Percentiles rank a stretch among this genome's conserved stretches.
These are phyloP conservation scores for Phytophthora ohioensis DNA, from an alignment of 352 stramenopile species.

Conservation along the genomic window DNA sequence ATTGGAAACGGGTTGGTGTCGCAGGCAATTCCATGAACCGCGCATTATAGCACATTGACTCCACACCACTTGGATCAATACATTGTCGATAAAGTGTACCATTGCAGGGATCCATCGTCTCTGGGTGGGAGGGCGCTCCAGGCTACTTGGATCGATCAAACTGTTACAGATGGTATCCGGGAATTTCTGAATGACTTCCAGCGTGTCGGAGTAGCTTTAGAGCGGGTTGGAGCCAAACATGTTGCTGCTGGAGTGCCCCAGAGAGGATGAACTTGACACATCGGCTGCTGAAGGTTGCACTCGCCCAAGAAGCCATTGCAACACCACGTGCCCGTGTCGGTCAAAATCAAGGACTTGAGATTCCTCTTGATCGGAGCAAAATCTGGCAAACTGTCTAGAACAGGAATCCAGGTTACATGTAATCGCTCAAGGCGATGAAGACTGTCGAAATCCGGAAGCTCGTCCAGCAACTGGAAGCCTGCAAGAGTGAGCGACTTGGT, in stretches of 20 bases:
- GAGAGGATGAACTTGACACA: constrained; percentile 31
- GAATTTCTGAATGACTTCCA: constrained; percentile 30
- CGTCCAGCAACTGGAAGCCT: too few species aligned
- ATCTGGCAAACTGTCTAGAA: too few species aligned
- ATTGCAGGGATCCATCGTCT: constrained; percentile 45
- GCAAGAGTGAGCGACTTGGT: too few species aligned
- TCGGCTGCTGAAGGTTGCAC: constrained; percentile 29
- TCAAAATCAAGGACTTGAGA: constrained; percentile 29
- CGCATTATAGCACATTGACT: constrained; percentile 51
- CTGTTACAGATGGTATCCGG: constrained; percentile 33
- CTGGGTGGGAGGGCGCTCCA: constrained; percentile 28
- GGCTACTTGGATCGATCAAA: constrained; percentile 7
- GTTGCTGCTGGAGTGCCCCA: constrained; percentile 34
- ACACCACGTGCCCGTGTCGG: constrained; percentile 30
- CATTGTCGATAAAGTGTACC: constrained; percentile 55
- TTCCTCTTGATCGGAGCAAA: constrained; percentile 21
- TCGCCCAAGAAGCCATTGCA: constrained; percentile 44
- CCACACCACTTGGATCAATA: not conserved
- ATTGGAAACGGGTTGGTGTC: constrained; percentile 29
- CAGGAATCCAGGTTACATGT: too few species aligned
- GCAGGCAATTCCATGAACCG: constrained; percentile 43
- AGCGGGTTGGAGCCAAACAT: constrained; percentile 12
- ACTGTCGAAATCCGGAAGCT: too few species aligned
- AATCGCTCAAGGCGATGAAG: too few species aligned
- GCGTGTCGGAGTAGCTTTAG: constrained; percentile 22